Conservation (phyloP, 106 monocot species). For the Platanthera zijinensis region DNA sequence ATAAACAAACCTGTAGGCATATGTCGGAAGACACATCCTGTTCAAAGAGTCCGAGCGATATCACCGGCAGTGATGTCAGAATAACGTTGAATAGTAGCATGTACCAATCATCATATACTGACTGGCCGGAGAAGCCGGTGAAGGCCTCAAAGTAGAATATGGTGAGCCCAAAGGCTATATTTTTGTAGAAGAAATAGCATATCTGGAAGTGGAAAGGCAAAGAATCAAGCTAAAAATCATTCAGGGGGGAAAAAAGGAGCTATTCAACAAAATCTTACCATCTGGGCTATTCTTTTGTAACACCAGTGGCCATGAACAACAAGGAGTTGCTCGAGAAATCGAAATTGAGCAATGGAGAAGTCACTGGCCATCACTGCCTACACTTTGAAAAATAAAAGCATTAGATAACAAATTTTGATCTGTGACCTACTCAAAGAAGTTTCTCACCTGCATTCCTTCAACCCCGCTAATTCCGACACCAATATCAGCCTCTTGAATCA, state of each 20-base stretch:
- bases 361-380: slow-evolving; percentile 98
- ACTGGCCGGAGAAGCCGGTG: slow-evolving; percentile 65
- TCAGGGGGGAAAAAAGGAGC: background rate
- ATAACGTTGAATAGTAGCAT: slow-evolving; percentile 67
- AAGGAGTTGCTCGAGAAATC: slow-evolving; percentile 63
- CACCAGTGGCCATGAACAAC: slow-evolving; percentile 96
- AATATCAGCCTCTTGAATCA: slow-evolving; percentile 92
- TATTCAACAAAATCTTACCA: slow-evolving; percentile 29
- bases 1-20: slow-evolving; percentile 38
- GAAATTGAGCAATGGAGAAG: slow-evolving; percentile 81
- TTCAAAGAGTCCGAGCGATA: slow-evolving; percentile 72
- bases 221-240: background rate
- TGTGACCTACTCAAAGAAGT: background rate
- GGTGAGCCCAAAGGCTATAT: slow-evolving; percentile 76
- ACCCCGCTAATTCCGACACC: slow-evolving; percentile 85
- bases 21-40: slow-evolving; percentile 73
- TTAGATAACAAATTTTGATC: background rate
- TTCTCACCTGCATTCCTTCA: slow-evolving; percentile 83
- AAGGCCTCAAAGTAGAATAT: slow-evolving; percentile 63
- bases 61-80: slow-evolving; percentile 69
- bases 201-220: slow-evolving; percentile 30
- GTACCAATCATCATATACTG: slow-evolving; percentile 78
- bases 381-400: background rate
- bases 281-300: slow-evolving; percentile 71
- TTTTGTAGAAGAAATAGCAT: slow-evolving; percentile 96